Conservation (phyloP, 257 asterid species). For the Ophiorrhiza pumila region DNA sequence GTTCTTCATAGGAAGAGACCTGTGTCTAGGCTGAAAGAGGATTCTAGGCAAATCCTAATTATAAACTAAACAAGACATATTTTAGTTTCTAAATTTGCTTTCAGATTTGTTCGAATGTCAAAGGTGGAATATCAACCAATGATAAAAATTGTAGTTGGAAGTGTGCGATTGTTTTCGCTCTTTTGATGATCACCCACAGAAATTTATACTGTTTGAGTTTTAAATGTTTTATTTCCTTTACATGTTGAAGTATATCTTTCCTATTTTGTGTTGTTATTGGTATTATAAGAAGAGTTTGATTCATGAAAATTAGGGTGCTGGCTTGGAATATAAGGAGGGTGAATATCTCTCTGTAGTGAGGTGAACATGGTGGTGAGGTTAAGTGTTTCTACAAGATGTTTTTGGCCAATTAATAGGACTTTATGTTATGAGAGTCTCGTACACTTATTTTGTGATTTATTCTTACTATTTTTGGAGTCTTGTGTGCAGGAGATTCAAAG, state of each 20-base stretch:
- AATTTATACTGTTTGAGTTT: background rate
- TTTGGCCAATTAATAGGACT: slow-evolving; percentile 28
- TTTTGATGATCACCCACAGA: slow-evolving; percentile 3
- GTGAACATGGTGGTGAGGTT: slow-evolving; percentile 35
- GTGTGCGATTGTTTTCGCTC: slow-evolving; percentile 5
- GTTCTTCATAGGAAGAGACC: background rate
- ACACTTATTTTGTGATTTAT: slow-evolving; percentile 15
- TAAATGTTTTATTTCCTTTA: background rate
- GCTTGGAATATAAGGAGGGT: slow-evolving; percentile 52
- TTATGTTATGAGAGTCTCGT: slow-evolving; percentile 26
- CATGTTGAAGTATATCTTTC: background rate
- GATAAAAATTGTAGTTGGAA: background rate
- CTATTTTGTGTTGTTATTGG: background rate
- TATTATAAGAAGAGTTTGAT: slow-evolving; percentile 34
- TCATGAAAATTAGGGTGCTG: slow-evolving; percentile 43
- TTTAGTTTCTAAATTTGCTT: slow-evolving; percentile 1
- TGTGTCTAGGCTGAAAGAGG: background rate
- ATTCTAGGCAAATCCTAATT: background rate
- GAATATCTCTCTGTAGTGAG: slow-evolving; percentile 31
- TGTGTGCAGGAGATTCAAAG: slow-evolving; percentile 91
- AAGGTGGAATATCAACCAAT: background rate
- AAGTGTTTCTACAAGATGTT: slow-evolving; percentile 34
- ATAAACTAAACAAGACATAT: background rate
- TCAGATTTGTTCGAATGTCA: slow-evolving; percentile 8
- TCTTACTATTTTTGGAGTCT: slow-evolving; percentile 60